Evolutionary conservation across 164 flowering plant genomes (phyloP).

Genomic region (Vitis rotundifolia): DNA sequence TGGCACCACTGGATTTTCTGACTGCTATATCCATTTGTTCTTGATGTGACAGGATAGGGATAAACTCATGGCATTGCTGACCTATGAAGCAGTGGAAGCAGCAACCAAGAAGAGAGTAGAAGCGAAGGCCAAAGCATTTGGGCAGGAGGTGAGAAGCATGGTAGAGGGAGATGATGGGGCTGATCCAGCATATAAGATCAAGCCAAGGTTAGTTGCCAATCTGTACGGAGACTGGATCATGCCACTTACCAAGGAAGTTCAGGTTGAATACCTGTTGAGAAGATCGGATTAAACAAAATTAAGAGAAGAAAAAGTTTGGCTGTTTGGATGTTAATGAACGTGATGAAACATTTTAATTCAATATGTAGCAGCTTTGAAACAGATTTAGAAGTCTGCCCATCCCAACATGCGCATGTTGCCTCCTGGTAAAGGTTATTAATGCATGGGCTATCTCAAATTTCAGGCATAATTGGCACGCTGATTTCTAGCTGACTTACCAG

Average conservation of each 20-base stretch:
- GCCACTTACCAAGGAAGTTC: slow-evolving; percentile 78
- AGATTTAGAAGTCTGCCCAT: no score
- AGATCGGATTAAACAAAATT: slow-evolving; percentile 47
- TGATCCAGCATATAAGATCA: slow-evolving; percentile 55
- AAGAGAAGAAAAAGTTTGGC: background rate
- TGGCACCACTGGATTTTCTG: background rate
- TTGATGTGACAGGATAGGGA: slow-evolving; percentile 44
- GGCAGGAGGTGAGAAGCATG: slow-evolving; percentile 39
- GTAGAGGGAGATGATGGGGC: slow-evolving; percentile 18
- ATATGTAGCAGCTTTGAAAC: no score
- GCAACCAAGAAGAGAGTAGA: slow-evolving; percentile 53
- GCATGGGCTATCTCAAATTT: no score
- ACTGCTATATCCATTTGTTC: background rate
- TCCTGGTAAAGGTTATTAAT: no score
- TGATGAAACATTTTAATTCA: no score
- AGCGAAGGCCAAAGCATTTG: slow-evolving; percentile 54
- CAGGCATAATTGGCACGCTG: no score
- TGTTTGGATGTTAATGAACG: no score
- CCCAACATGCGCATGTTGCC: no score
- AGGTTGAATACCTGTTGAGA: slow-evolving; percentile 59
- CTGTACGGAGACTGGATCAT: slow-evolving; percentile 71
- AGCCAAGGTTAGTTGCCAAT: slow-evolving; percentile 58
- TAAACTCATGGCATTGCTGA: slow-evolving; percentile 53
- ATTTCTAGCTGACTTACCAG: no score
- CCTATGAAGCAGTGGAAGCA: slow-evolving; percentile 57